Evolutionary conservation across 495 filamentous ascomycete genomes (phyloP).

Genomic region (Hyaloscypha variabilis): DNA sequence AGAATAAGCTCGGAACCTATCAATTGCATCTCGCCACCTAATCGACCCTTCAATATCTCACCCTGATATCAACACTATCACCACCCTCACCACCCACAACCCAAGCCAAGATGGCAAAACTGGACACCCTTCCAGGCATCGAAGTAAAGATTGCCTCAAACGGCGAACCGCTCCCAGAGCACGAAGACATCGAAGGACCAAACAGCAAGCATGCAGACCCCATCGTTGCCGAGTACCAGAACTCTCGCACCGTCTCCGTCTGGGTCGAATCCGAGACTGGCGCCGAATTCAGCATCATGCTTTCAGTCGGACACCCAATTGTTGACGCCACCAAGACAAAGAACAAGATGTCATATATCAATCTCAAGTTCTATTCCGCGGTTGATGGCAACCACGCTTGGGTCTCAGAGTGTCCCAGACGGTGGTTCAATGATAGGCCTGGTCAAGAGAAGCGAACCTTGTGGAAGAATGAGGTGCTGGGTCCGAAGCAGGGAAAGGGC

Average conservation of each 20-base stretch:
- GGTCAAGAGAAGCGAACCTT: neutral
- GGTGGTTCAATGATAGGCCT: neutral
- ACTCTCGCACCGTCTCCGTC: neutral
- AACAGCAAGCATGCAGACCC: constrained; percentile 6
- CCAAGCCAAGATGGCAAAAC: constrained; percentile 1
- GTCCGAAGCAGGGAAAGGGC: neutral
- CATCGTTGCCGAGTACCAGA: neutral
- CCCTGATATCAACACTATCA: too few relatives aligned
- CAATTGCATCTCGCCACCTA: too few relatives aligned
- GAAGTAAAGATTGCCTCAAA: neutral
- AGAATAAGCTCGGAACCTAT: too few relatives aligned
- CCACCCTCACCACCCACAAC: too few relatives aligned
- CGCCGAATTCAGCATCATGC: constrained; percentile 7
- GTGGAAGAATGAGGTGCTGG: neutral
- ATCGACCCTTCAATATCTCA: too few relatives aligned
- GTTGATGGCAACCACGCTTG: too few relatives aligned
- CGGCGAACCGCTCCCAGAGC: neutral
- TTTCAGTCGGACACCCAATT: neutral
- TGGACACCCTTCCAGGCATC: neutral
- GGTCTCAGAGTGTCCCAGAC: neutral
- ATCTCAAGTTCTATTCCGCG: too few relatives aligned
- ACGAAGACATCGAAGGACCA: constrained; percentile 2
- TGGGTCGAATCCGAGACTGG: constrained; percentile 5
- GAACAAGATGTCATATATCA: too few relatives aligned
- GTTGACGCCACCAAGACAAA: too few relatives aligned